These are phyloP conservation scores for Drechslerella coelobrocha DNA, from an alignment of 2,329 filamentous ascomycete genomes.

Conservation along the genomic window DNA sequence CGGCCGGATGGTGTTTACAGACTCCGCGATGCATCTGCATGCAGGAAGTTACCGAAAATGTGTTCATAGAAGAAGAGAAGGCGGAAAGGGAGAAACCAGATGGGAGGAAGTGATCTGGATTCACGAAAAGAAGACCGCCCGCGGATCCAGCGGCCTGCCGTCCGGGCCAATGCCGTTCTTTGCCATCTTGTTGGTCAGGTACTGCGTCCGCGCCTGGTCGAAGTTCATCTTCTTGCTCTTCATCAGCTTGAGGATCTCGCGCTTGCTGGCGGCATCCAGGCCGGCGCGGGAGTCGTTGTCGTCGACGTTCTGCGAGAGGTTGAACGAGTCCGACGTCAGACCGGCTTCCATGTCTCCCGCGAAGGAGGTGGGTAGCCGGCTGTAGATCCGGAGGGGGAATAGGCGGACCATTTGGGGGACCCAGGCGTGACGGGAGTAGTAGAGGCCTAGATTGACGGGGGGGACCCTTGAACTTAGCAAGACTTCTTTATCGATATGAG, in stretches of 20 bases:
- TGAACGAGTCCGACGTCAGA: slow-evolving; percentile 77
- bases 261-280: slow-evolving; percentile 79
- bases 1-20: neutral
- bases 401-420: slow-evolving; percentile 69
- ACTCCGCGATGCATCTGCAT: slow-evolving; percentile 4
- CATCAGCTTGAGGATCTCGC: slow-evolving; percentile 88
- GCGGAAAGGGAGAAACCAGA: neutral
- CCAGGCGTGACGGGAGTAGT: slow-evolving; percentile 82
- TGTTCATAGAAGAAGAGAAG: neutral
- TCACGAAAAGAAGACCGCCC: slow-evolving; percentile 70
- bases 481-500: neutral
- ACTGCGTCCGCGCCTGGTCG: slow-evolving; percentile 86
- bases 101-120: neutral
- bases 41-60: slow-evolving; percentile 1
- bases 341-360: slow-evolving; percentile 85
- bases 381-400: slow-evolving; percentile 67
- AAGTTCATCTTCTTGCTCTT: slow-evolving; percentile 81
- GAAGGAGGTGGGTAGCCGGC: slow-evolving; percentile 78
- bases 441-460: slow-evolving; percentile 66
- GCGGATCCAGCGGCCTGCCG: slow-evolving; percentile 85
- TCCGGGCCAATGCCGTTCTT: slow-evolving; percentile 88
- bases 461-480: slow-evolving; percentile 40
- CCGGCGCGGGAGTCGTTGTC: slow-evolving; percentile 79
- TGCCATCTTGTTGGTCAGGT: slow-evolving; percentile 83
- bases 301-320: slow-evolving; percentile 79